These are phyloP conservation scores for Astrothelium subdiscretum DNA, from an alignment of 495 filamentous ascomycete genomes.

Conservation along the genomic window DNA sequence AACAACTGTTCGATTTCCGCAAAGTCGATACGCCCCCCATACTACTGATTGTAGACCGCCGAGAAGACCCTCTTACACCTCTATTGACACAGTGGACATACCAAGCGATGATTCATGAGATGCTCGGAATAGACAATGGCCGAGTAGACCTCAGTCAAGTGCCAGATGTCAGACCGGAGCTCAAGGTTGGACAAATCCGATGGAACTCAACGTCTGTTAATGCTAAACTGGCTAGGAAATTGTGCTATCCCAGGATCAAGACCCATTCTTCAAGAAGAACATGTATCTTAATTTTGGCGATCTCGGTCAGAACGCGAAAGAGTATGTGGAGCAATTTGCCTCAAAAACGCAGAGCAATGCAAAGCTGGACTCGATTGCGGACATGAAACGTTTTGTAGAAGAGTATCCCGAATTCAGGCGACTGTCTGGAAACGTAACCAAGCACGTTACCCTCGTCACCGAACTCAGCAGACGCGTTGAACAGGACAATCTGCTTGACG, in stretches of 20 bases:
- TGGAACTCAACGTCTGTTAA: neutral
- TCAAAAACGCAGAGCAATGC: conserved; percentile 84
- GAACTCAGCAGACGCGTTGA: conserved; percentile 82
- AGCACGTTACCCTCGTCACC: conserved; percentile 90
- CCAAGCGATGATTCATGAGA: conserved; percentile 96
- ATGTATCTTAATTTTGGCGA: conserved; percentile 99
- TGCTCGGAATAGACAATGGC: conserved; percentile 87
- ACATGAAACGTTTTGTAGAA: conserved; percentile 99
- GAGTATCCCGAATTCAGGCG: conserved; percentile 97
- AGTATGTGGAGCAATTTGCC: conserved; percentile 96
- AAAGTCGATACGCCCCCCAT: conserved; percentile 92
- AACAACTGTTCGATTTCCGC: conserved; percentile 93
- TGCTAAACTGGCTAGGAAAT: conserved; percentile 49
- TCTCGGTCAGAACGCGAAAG: conserved; percentile 92
- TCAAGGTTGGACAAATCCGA: conserved; percentile 39
- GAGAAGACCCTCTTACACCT: conserved; percentile 94
- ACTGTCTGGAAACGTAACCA: conserved; percentile 94
- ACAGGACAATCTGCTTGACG: conserved; percentile 74
- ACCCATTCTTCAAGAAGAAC: conserved; percentile 99
- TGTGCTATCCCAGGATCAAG: conserved; percentile 91
- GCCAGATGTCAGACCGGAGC: conserved; percentile 78
- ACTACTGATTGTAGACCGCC: conserved; percentile 76
- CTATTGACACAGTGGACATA: conserved; percentile 97
- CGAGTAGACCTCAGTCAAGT: conserved; percentile 78
- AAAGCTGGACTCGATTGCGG: conserved; percentile 89